Evolutionary conservation across 2,329 filamentous ascomycete species (phyloP), one percentile per base, ranked within the genome.

Genomic region (Talaromyces rugulosus): DNA sequence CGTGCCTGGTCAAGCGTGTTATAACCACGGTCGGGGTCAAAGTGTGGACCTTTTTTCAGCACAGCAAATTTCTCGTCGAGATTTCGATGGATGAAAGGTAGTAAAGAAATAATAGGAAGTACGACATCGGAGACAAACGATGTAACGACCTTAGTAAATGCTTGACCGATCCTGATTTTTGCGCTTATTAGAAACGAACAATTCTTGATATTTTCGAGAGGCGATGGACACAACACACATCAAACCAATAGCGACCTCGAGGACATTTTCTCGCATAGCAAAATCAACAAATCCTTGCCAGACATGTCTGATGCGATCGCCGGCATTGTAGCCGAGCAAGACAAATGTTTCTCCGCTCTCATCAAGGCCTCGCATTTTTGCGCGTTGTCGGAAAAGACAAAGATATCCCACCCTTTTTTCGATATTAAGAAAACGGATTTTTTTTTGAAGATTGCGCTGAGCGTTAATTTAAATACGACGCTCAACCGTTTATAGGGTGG

Each of bases 41-140:
- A 86, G 62, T 83, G 79, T 2, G 84, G 82, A 0, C 89, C 89
- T 0, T 77, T 70, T 42, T 79, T 81, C 31, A 91, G 74, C 6
- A 90, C 83, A 0, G 88, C 85, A 71, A 92, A 92, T 72, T 90
- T 90, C 75, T 90, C 85, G 69, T 89, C 87, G 69, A 92, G 82
- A 70, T 91, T 91, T 65, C 85, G 84, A 68, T 88, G 84, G 61
- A 91, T 76, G 56, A 89, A 89, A 4, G 90, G 82, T 27, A 92
- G 76, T 50, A 91, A 77, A 2, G 88, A 89, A 31, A 92, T 78
- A 0, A 89, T 81, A 5, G 89, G 89, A 64, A 91, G 83, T 53
- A 91, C 76, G 36, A 91, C 83, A 67, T 90, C 87, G 64, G 83
- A 85, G 59, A 91, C 88, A 69, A 91, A 88, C 8, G 86, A 89